Evolutionary conservation across 2,329 filamentous ascomycete species (phyloP).

Genomic region (Aureobasidium mangrovei): DNA sequence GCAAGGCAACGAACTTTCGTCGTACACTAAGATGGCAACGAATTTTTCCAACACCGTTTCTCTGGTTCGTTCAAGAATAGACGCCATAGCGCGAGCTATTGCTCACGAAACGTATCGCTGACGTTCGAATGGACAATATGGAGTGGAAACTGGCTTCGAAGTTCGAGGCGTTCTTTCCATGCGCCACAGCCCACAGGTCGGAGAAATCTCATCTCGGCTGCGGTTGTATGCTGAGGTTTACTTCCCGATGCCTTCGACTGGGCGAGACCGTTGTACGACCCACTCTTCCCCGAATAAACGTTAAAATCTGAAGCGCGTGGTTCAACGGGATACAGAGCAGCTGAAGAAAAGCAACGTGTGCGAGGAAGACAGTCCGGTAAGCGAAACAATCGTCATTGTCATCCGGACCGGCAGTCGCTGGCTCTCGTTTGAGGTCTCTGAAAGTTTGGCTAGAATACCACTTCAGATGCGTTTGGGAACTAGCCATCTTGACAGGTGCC

Average conservation of each 20-base stretch:
- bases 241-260: background rate
- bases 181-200: background rate
- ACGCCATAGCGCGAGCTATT: background rate
- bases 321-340: background rate
- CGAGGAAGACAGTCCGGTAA: background rate
- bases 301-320: conserved; percentile 1
- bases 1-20: too few relatives aligned
- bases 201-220: background rate
- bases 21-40: background rate
- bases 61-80: background rate
- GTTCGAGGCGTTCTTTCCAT: background rate
- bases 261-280: background rate
- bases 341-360: background rate
- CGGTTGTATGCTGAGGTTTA: background rate
- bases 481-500: background rate
- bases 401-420: too few relatives aligned
- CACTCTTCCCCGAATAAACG: conserved; percentile 3
- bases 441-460: too few relatives aligned
- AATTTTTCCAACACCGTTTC: background rate
- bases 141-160: background rate
- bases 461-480: background rate
- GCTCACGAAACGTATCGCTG: background rate
- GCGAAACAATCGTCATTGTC: too few relatives aligned
- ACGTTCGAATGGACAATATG: background rate
- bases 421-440: too few relatives aligned